Evolutionary conservation across 129 eudicot species (phyloP).

Genomic region (Centrapalus pauciflorus): DNA sequence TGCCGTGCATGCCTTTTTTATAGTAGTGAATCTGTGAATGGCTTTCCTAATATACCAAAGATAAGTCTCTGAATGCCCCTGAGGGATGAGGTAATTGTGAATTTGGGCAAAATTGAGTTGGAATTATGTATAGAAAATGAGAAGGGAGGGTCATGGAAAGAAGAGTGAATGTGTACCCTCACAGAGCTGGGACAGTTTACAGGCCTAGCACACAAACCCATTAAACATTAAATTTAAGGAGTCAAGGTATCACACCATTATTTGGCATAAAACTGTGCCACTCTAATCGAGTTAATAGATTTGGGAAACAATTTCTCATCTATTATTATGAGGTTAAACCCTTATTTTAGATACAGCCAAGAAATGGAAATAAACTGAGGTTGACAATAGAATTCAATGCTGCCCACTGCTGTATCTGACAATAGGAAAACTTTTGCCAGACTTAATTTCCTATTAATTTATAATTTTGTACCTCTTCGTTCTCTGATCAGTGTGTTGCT

Average conservation of each 20-base stretch:
- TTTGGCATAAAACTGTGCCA: too few species aligned
- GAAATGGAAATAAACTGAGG: too few species aligned
- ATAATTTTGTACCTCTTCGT: not conserved
- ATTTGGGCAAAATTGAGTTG: not conserved
- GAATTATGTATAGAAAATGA: not conserved
- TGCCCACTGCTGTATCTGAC: too few species aligned
- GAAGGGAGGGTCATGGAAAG: not conserved
- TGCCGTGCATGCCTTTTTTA: not conserved
- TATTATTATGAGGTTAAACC: too few species aligned
- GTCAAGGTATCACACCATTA: too few species aligned
- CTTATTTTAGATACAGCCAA: too few species aligned
- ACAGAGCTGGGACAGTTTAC: not conserved
- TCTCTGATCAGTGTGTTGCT: too few species aligned
- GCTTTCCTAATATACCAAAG: not conserved
- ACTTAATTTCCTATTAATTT: not conserved
- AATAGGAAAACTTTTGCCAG: too few species aligned
- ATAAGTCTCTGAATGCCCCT: not conserved
- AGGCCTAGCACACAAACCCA: not conserved
- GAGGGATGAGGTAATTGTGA: not conserved
- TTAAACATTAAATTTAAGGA: too few species aligned
- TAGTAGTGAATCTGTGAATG: not conserved
- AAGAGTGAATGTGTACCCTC: not conserved
- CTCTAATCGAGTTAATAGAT: too few species aligned
- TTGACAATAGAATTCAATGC: too few species aligned
- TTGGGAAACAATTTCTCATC: too few species aligned